Conservation (phyloP, 2,329 filamentous ascomycete genomes). For the Cercospora sp. region DNA sequence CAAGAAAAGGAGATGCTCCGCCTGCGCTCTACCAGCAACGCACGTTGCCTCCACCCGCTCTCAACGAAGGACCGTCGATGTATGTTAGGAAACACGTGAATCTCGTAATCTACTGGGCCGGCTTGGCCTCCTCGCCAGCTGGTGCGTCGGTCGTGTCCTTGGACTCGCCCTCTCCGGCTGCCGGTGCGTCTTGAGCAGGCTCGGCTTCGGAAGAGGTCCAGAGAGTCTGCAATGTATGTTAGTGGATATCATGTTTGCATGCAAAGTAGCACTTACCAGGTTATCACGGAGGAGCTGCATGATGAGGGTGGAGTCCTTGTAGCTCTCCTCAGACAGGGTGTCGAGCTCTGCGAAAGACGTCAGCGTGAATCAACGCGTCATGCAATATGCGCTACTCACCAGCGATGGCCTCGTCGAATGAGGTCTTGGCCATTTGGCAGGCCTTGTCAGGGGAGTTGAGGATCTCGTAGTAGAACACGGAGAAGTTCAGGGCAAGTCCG, state of each 20-base stretch:
- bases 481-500: slow-evolving; percentile 91
- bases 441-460: slow-evolving; percentile 97
- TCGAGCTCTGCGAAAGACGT: slow-evolving; percentile 70
- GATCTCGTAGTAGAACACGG: slow-evolving; percentile 99
- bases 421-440: slow-evolving; percentile 95
- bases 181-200: slow-evolving; percentile 58
- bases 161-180: slow-evolving; percentile 53
- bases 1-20: slow-evolving; percentile 31
- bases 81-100: slow-evolving; percentile 25
- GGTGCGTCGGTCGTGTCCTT: slow-evolving; percentile 59
- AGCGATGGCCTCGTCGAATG: slow-evolving; percentile 95
- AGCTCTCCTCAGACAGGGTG: slow-evolving; percentile 96
- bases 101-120: slow-evolving; percentile 43
- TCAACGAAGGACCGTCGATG: slow-evolving; percentile 30
- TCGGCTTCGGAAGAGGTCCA: slow-evolving; percentile 99
- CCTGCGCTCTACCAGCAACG: slow-evolving; percentile 27
- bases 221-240: slow-evolving; percentile 67
- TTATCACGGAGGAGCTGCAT: slow-evolving; percentile 99
- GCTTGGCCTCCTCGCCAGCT: slow-evolving; percentile 53
- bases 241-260: slow-evolving; percentile 27
- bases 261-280: slow-evolving; percentile 59
- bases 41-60: slow-evolving; percentile 27
- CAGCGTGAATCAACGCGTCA: slow-evolving; percentile 11
- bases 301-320: slow-evolving; percentile 98
- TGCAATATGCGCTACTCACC: slow-evolving; percentile 49